phyloP scores from a whole-genome alignment of 495 filamentous ascomycete genomes.

The Rhizodiscina lignyota region DNA sequence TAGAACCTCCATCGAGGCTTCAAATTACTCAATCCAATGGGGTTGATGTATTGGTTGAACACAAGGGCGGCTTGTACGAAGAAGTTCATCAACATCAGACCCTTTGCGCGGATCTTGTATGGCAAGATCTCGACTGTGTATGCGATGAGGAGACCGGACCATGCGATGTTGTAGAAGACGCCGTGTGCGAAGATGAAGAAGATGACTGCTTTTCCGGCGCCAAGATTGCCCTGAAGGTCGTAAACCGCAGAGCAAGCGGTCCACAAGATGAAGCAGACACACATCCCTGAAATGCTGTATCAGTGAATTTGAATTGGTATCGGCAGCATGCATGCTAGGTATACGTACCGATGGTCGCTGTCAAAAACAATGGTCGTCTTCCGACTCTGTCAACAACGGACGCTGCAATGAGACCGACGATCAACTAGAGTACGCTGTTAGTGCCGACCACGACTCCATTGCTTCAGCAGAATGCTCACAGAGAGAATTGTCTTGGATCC shows the following conservation, averaged over 20 bases:
- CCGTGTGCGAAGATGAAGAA: constrained; percentile 19
- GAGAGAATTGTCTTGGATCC: constrained; percentile 10
- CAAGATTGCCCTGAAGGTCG: constrained; percentile 6
- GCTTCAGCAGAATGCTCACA: background rate
- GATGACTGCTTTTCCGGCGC: constrained; percentile 12
- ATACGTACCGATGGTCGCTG: constrained; percentile 5
- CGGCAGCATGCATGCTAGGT: too few species aligned
- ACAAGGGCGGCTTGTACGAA: constrained; percentile 39
- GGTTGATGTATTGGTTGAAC: constrained; percentile 31
- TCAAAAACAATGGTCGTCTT: constrained; percentile 12
- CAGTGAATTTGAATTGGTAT: too few species aligned
- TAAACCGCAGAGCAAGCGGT: constrained; percentile 15
- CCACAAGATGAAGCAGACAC: constrained; percentile 12
- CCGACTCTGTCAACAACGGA: constrained; percentile 12
- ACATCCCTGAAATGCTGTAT: too few species aligned
- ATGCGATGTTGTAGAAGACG: constrained; percentile 14
- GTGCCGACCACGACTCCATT: background rate
- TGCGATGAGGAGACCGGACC: constrained; percentile 37
- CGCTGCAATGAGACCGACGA: constrained; percentile 12
- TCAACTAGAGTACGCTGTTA: constrained; percentile 1
- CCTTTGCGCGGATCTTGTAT: constrained; percentile 53
- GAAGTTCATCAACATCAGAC: constrained; percentile 48
- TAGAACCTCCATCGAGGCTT: constrained; percentile 17
- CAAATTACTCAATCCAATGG: constrained; percentile 14
- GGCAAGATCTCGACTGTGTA: constrained; percentile 45